These are phyloP conservation scores for Lactarius tabidus DNA, from an alignment of 768 basidiomycete species.

Conservation along the genomic window DNA sequence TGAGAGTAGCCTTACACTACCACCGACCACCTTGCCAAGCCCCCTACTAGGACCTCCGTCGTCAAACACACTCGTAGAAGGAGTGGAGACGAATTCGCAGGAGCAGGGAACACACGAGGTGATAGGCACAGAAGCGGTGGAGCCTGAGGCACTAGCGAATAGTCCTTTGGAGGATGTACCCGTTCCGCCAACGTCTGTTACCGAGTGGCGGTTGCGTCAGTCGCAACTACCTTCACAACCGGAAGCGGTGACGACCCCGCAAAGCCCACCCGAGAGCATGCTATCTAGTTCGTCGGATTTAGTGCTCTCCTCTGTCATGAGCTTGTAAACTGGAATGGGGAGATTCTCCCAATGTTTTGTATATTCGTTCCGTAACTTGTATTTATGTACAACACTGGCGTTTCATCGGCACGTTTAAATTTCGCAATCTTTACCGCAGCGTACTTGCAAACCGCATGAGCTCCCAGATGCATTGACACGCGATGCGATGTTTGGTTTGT, in stretches of 20 bases:
- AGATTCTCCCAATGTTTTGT: background rate
- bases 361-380: background rate
- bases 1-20: too few species aligned
- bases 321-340: background rate
- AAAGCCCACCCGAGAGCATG: background rate
- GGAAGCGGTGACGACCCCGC: background rate
- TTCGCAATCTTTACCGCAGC: too few species aligned
- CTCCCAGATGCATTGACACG: too few species aligned
- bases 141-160: background rate
- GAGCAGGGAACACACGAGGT: background rate
- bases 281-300: background rate
- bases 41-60: background rate
- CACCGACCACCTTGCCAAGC: too few species aligned
- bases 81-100: background rate
- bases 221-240: background rate
- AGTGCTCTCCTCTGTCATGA: background rate
- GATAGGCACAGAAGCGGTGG: background rate
- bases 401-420: too few species aligned
- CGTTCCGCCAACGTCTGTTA: background rate
- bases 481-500: too few species aligned
- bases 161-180: background rate
- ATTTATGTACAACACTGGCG: too few species aligned
- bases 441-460: too few species aligned
- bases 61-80: background rate
- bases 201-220: background rate